phyloP scores from a whole-genome alignment of 1,284 basidiomycete genomes.

The Marasmius fiardii region DNA sequence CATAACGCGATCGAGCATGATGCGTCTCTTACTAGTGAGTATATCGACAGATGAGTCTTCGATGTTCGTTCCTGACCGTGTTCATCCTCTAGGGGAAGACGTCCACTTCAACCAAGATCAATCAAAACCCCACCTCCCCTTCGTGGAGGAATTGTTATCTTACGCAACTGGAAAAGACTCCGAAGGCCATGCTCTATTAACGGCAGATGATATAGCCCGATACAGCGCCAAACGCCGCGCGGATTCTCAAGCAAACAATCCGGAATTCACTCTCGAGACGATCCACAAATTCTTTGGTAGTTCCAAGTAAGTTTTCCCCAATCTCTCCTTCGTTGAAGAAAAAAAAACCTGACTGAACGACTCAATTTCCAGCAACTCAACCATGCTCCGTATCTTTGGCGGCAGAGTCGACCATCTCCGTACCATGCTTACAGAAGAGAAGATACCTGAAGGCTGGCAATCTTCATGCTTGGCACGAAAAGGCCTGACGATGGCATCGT shows the following conservation, averaged over 20 bases:
- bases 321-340: not conserved
- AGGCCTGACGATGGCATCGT: slow-evolving; percentile 56
- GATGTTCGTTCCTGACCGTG: not conserved
- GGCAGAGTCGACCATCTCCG: slow-evolving; percentile 55
- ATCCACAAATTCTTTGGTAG: slow-evolving; percentile 63
- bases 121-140: slow-evolving; percentile 40
- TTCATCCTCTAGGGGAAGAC: slow-evolving; percentile 54
- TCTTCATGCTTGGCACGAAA: slow-evolving; percentile 46
- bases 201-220: slow-evolving; percentile 53
- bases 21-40: slow-evolving; percentile 65
- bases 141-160: slow-evolving; percentile 55
- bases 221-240: slow-evolving; percentile 55
- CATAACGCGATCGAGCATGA: slow-evolving; percentile 83
- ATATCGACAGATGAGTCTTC: not conserved
- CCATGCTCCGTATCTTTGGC: slow-evolving; percentile 61
- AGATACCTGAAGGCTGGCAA: slow-evolving; percentile 69
- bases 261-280: slow-evolving; percentile 44
- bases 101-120: slow-evolving; percentile 47
- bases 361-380: slow-evolving; percentile 43
- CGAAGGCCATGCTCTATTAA: slow-evolving; percentile 45
- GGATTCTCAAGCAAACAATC: slow-evolving; percentile 50
- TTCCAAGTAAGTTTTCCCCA: slow-evolving; percentile 50
- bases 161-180: slow-evolving; percentile 56
- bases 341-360: not conserved
- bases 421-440: slow-evolving; percentile 57